Evolutionary conservation across 2,329 filamentous ascomycete species (phyloP).

Genomic region (Dactylonectria macrodidyma): DNA sequence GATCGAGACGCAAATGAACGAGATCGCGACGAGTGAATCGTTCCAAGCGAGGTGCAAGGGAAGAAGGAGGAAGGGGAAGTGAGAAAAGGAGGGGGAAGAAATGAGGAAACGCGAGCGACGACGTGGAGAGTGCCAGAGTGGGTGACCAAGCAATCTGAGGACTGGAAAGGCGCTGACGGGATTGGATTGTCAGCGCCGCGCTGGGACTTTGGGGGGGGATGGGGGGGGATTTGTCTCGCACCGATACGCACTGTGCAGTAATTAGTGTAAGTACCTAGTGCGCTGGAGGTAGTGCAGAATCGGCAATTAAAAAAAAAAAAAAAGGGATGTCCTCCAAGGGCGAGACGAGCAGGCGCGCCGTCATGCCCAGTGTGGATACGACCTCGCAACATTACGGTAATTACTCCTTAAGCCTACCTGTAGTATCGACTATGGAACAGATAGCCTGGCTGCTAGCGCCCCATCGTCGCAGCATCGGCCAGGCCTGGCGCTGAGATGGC

Average conservation of each 20-base stretch:
- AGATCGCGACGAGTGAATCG: conserved; percentile 20
- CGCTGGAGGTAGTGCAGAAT: not conserved
- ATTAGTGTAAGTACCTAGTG: not conserved
- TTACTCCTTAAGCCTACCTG: not conserved
- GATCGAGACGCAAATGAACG: conserved; percentile 23
- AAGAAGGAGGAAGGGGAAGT: conserved; percentile 10
- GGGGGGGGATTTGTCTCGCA: conserved; percentile 4
- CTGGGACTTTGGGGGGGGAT: conserved; percentile 15
- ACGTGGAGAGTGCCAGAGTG: conserved; percentile 14
- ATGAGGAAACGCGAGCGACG: conserved; percentile 5
- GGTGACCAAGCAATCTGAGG: conserved; percentile 17
- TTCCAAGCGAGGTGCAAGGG: conserved; percentile 20
- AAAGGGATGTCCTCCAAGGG: conserved; percentile 1
- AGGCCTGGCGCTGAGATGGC: too few relatives aligned
- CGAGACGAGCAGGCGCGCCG: not conserved
- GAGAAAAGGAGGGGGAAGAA: conserved; percentile 12
- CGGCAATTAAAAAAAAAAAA: not conserved
- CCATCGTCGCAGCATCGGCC: too few relatives aligned
- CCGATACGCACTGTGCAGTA: conserved; percentile 13
- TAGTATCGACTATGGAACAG: not conserved
- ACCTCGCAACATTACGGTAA: not conserved
- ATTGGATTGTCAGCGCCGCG: conserved; percentile 22
- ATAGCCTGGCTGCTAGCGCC: not conserved
- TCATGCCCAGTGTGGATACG: not conserved
- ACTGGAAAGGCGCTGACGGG: conserved; percentile 22